These are phyloP conservation scores for Climacium dendroides DNA, from an alignment of 225 moss, liverwort and hornwort species.

Conservation along the genomic window DNA sequence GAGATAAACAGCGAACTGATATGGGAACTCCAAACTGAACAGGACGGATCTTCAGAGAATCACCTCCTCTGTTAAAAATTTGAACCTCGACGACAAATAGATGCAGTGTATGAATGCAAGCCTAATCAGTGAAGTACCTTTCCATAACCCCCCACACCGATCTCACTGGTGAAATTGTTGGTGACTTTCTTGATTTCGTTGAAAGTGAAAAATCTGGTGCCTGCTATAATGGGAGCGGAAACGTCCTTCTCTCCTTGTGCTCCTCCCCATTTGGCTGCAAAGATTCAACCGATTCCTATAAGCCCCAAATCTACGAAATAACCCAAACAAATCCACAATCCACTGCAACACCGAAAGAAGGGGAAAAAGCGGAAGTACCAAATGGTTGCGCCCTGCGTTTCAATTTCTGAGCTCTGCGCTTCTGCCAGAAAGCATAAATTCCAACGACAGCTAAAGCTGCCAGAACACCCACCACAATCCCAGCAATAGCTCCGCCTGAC, in stretches of 20 bases:
- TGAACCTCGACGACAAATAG: not conserved
- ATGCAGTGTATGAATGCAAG: not conserved
- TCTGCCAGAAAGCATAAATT: constrained; percentile 31
- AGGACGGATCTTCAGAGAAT: not conserved
- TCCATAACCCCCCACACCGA: constrained; percentile 90
- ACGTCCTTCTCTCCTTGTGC: constrained; percentile 45
- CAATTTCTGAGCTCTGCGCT: constrained; percentile 33
- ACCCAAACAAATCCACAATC: not conserved
- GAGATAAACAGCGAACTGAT: not conserved
- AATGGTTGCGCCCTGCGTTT: constrained; percentile 36
- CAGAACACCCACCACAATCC: constrained; percentile 32
- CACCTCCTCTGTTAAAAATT: not conserved
- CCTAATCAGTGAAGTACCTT: constrained; percentile 27
- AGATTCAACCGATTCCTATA: not conserved
- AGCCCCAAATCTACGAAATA: not conserved
- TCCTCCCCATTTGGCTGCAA: constrained; percentile 65
- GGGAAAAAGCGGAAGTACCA: not conserved
- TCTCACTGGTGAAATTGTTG: constrained; percentile 51
- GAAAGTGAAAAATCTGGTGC: constrained; percentile 51
- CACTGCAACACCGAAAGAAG: not conserved
- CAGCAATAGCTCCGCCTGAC: constrained; percentile 30
- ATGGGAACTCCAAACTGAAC: not conserved
- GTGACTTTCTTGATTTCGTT: constrained; percentile 59
- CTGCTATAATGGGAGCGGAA: constrained; percentile 63
- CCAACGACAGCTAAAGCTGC: constrained; percentile 7